Evolutionary conservation across 2,329 filamentous ascomycete species (phyloP).

Genomic region (Helicocarpus griseus): DNA sequence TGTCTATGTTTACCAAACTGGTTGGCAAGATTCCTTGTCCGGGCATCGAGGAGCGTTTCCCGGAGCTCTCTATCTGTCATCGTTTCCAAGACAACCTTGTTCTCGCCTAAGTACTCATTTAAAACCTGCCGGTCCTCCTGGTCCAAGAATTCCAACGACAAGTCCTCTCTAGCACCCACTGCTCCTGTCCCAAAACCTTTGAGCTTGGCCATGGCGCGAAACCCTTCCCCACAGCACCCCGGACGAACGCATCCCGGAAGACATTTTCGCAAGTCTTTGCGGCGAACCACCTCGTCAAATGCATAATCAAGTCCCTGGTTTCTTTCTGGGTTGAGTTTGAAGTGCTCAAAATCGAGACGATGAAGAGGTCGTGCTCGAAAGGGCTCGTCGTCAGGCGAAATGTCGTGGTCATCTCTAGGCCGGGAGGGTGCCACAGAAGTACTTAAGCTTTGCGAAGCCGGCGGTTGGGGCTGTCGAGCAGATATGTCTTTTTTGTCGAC

Average conservation of each 20-base stretch:
- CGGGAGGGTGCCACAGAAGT: not conserved
- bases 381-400: conserved; percentile 26
- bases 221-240: conserved; percentile 66
- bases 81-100: conserved; percentile 22
- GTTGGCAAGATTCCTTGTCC: conserved; percentile 62
- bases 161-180: conserved; percentile 23
- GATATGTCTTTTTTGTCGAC: not conserved
- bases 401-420: not conserved
- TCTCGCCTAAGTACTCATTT: conserved; percentile 48
- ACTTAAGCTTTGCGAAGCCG: not conserved
- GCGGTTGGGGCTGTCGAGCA: not conserved
- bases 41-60: conserved; percentile 64
- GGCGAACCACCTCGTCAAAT: conserved; percentile 64
- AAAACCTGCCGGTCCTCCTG: conserved; percentile 23
- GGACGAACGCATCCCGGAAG: conserved; percentile 65
- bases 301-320: conserved; percentile 66
- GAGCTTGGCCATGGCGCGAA: conserved; percentile 53
- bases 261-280: conserved; percentile 57
- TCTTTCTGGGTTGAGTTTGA: conserved; percentile 66
- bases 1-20: conserved; percentile 69
- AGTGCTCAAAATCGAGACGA: conserved; percentile 58
- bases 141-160: conserved; percentile 22
- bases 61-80: conserved; percentile 54
- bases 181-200: conserved; percentile 19
- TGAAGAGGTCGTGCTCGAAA: conserved; percentile 51